Conservation (phyloP, 352 stramenopile species). For the Globisporangium solare region DNA sequence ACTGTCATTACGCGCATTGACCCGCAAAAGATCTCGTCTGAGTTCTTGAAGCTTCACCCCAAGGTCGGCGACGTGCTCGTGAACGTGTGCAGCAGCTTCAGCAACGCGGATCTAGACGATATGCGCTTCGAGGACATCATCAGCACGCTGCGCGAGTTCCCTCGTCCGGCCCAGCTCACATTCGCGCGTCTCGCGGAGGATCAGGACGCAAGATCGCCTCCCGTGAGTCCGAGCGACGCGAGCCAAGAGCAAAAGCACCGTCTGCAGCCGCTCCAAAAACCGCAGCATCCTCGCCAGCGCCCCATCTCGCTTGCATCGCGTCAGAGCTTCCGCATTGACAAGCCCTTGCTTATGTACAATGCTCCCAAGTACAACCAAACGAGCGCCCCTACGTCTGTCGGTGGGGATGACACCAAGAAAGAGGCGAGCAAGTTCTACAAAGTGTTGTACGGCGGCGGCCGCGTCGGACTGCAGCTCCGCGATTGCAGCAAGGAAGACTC, state of each 20-base stretch:
- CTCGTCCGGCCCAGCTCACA: conserved; percentile 49
- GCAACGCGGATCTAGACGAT: conserved; percentile 32
- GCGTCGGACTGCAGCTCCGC: conserved; percentile 38
- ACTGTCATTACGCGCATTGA: conserved; percentile 66
- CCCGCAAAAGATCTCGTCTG: conserved; percentile 45
- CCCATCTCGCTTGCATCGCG: conserved; percentile 22
- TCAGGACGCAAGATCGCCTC: conserved; percentile 7
- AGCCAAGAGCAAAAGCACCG: neutral
- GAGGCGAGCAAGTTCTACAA: conserved; percentile 56
- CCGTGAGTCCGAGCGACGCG: conserved; percentile 4
- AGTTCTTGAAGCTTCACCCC: conserved; percentile 46
- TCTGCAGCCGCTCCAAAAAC: neutral
- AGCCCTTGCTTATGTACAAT: conserved; percentile 1
- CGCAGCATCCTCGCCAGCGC: conserved; percentile 14
- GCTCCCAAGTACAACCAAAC: conserved; percentile 6
- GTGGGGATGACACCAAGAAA: conserved; percentile 28
- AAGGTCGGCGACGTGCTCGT: conserved; percentile 65
- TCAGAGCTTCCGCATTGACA: conserved; percentile 58
- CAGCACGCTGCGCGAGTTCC: conserved; percentile 39
- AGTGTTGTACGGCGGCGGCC: conserved; percentile 50
- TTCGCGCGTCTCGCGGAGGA: conserved; percentile 52
- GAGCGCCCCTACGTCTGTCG: neutral
- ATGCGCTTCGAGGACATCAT: conserved; percentile 76
- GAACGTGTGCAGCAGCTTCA: conserved; percentile 26
- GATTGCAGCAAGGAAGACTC: conserved; percentile 43